Base-by-base conservation (phyloP, 441 rosid species). In the Viola pubescens region DNA sequence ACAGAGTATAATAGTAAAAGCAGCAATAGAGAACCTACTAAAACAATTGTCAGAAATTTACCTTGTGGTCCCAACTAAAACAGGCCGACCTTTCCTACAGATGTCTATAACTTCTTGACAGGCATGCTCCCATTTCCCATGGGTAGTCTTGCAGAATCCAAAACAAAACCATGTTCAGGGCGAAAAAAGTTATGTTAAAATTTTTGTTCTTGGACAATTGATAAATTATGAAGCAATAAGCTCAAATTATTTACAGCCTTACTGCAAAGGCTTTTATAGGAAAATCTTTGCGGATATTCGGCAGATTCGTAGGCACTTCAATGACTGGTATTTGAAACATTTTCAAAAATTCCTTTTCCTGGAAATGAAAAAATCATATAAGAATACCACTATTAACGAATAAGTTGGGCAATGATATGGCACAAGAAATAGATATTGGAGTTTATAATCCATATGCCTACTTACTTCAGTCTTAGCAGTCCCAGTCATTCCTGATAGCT, bases 401-500 rank as follows among this genome's bases (percentile, higher is more conserved):
- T 42, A 14, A 41, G 7, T 1, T 34, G 6, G 37, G 45, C 42
- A 8, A 26, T 37, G 41, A 43, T n/a, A 51, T 39, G 19, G 19
- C 19, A 16, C 54, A 26, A 16, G 9, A 53, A 51, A 46, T 44
- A 0, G 13, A 9, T 16, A 39, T 40, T 12, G 19, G 3, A 51
- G 34, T 12, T 34, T 6, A 44, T 10, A 6, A 63, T 55, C 52
- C 60, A 53, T 16, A 59, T 37, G 42, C 57, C 52, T 51, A 54
- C 84, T 49, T 82, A 92, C 97, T 78, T 92, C 98, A 56, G 98
- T 92, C 82, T 92, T 92, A 73, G 98, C 98, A 43, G 98, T 92
- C 68, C 98, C 98, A 46, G 98, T 92, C 98, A 92, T 92, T 70
- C 98, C 98, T 3, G 97, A 87, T 58, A 92, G 82, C 87, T 92